Percentiles rank a stretch among this genome's conserved stretches.
Conservation (phyloP, 805 yeast species). For the Lipomyces mesembrius region DNA sequence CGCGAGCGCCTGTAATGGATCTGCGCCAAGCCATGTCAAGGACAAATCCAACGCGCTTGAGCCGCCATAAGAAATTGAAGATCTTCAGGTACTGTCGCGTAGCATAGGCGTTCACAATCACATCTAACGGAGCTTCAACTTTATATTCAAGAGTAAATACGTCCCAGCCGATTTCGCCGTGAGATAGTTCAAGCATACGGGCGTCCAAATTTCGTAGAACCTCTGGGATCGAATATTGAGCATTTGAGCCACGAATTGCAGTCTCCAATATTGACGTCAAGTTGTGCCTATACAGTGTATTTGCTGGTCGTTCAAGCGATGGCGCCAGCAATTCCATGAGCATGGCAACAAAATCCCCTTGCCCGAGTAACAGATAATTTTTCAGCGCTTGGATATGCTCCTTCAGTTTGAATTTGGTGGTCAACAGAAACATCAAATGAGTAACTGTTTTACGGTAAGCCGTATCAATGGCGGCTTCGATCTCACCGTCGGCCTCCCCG, state of each 20-base stretch:
- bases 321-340: conserved; percentile 60
- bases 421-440: conserved; percentile 56
- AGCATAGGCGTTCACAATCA: conserved; percentile 57
- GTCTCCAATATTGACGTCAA: conserved; percentile 67
- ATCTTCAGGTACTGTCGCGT: conserved; percentile 67
- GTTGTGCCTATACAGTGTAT: conserved; percentile 65
- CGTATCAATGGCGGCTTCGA: conserved; percentile 46
- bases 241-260: conserved; percentile 54
- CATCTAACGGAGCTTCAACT: conserved; percentile 56
- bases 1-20: conserved; percentile 42
- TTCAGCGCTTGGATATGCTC: conserved; percentile 66
- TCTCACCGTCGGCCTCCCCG: conserved; percentile 36
- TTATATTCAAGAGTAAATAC: conserved; percentile 83
- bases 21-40: conserved; percentile 57
- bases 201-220: conserved; percentile 73
- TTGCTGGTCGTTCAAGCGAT: conserved; percentile 64
- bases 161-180: conserved; percentile 86
- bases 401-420: conserved; percentile 54
- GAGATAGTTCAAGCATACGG: conserved; percentile 71
- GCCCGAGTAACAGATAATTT: conserved; percentile 68
- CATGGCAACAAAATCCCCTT: conserved; percentile 80
- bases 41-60: conserved; percentile 64
- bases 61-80: conserved; percentile 83
- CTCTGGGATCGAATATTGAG: conserved; percentile 46
- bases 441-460: conserved; percentile 56